Evolutionary conservation across 2,329 filamentous ascomycete species (phyloP).

Genomic region (Nothophoma quercina): DNA sequence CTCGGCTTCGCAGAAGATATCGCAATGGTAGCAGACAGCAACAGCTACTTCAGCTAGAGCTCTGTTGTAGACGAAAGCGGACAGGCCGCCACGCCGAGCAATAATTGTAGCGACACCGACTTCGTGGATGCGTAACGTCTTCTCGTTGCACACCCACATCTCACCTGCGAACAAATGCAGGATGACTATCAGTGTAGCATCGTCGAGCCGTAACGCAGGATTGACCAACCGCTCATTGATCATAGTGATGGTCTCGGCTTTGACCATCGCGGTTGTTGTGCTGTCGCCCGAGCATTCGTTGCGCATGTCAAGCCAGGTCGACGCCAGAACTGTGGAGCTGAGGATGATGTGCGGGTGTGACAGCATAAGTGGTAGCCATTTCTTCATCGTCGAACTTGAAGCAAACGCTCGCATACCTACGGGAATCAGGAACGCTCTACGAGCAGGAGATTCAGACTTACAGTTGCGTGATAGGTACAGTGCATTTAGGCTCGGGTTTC

Average conservation of each 20-base stretch:
- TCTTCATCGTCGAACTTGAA: slow-evolving; percentile 27
- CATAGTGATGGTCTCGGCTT: slow-evolving; percentile 36
- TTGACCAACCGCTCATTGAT: slow-evolving; percentile 33
- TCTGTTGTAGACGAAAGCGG: slow-evolving; percentile 18
- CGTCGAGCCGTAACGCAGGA: slow-evolving; percentile 19
- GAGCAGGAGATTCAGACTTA: neutral
- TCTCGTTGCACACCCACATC: slow-evolving; percentile 42
- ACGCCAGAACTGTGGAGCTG: slow-evolving; percentile 33
- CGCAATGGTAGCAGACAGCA: slow-evolving; percentile 32
- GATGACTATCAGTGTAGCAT: slow-evolving; percentile 40
- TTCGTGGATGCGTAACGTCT: slow-evolving; percentile 33
- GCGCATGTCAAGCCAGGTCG: slow-evolving; percentile 42
- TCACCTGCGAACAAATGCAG: slow-evolving; percentile 41
- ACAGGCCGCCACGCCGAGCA: slow-evolving; percentile 33
- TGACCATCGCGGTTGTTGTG: slow-evolving; percentile 33
- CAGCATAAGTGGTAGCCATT: slow-evolving; percentile 39
- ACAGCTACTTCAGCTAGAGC: slow-evolving; percentile 29
- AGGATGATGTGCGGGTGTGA: slow-evolving; percentile 37
- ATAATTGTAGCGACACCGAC: slow-evolving; percentile 35
- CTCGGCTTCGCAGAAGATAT: slow-evolving; percentile 39
- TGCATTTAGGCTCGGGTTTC: neutral
- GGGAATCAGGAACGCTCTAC: neutral
- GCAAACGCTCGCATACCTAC: slow-evolving; percentile 34
- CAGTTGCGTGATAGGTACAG: slow-evolving; percentile 6
- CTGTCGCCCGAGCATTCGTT: slow-evolving; percentile 33